These are phyloP conservation scores for Suillus subluteus DNA, from an alignment of 768 basidiomycete genomes.

Conservation along the genomic window DNA sequence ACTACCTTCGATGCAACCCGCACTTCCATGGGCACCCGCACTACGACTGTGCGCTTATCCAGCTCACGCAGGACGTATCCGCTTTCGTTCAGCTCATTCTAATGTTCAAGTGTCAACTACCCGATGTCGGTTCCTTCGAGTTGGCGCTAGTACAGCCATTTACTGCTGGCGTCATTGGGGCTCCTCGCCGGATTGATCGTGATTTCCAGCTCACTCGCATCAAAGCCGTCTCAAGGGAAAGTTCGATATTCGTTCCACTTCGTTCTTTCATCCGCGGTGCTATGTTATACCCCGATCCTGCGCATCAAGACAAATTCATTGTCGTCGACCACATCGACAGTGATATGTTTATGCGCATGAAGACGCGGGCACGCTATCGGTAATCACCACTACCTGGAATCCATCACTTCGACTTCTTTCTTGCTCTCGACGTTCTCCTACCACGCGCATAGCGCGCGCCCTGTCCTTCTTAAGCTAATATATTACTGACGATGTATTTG, in stretches of 20 bases:
- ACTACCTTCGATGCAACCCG: slow-evolving; percentile 37
- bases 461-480: too few relatives aligned
- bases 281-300: slow-evolving; percentile 23
- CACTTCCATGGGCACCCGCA: slow-evolving; percentile 28
- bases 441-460: too few relatives aligned
- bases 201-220: slow-evolving; percentile 24
- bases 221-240: slow-evolving; percentile 8
- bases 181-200: slow-evolving; percentile 19
- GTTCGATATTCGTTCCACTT: slow-evolving; percentile 27
- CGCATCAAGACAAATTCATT: slow-evolving; percentile 23
- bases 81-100: slow-evolving; percentile 25
- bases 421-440: too few relatives aligned
- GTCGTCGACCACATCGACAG: slow-evolving; percentile 34
- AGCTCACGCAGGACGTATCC: not conserved
- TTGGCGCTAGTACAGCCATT: slow-evolving; percentile 29
- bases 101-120: slow-evolving; percentile 27
- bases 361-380: too few relatives aligned
- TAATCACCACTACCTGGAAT: too few relatives aligned
- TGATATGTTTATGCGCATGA: slow-evolving; percentile 29
- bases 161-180: slow-evolving; percentile 11
- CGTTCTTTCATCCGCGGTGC: slow-evolving; percentile 36
- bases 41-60: slow-evolving; percentile 34
- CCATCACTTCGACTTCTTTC: too few relatives aligned
- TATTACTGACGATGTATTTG: too few relatives aligned
- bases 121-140: slow-evolving; percentile 7